Percentiles rank a stretch among this genome's conserved stretches.
These are phyloP conservation scores for Auricularia heimuer DNA, from an alignment of 768 basidiomycete species.

Conservation along the genomic window DNA sequence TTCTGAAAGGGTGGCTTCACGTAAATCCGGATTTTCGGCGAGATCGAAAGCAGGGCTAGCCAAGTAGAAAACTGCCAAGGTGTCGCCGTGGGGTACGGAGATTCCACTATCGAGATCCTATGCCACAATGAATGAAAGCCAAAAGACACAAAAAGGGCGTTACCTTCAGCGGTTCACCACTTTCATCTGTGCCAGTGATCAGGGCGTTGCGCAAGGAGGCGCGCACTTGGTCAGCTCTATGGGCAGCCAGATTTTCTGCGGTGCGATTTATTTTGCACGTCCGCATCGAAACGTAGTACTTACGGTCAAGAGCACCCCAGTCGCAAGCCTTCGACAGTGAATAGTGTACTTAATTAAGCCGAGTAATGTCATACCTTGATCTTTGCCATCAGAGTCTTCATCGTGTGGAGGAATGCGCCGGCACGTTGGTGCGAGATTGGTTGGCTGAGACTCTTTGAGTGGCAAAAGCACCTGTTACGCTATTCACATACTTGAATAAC, in stretches of 20 bases:
- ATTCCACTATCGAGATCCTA: conserved; percentile 46
- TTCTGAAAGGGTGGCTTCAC: conserved; percentile 19
- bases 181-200: conserved; percentile 35
- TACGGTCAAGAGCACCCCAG: conserved; percentile 56
- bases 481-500: conserved; percentile 14
- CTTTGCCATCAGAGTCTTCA: conserved; percentile 61
- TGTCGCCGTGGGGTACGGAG: conserved; percentile 29
- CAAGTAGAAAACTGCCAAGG: conserved; percentile 27
- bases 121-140: background rate
- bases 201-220: conserved; percentile 39
- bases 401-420: conserved; percentile 44
- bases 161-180: conserved; percentile 46
- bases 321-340: conserved; percentile 40
- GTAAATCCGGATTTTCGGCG: conserved; percentile 6
- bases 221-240: conserved; percentile 27
- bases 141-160: background rate
- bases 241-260: conserved; percentile 19
- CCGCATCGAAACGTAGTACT: conserved; percentile 13
- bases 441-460: conserved; percentile 29
- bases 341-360: background rate
- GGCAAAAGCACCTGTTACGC: background rate
- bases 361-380: conserved; percentile 34
- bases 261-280: conserved; percentile 12
- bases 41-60: conserved; percentile 3
- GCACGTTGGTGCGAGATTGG: conserved; percentile 38